Evolutionary conservation across 805 yeast species (phyloP), one percentile per base, ranked within the genome.

Genomic region (Saccharomycopsis amapae): DNA sequence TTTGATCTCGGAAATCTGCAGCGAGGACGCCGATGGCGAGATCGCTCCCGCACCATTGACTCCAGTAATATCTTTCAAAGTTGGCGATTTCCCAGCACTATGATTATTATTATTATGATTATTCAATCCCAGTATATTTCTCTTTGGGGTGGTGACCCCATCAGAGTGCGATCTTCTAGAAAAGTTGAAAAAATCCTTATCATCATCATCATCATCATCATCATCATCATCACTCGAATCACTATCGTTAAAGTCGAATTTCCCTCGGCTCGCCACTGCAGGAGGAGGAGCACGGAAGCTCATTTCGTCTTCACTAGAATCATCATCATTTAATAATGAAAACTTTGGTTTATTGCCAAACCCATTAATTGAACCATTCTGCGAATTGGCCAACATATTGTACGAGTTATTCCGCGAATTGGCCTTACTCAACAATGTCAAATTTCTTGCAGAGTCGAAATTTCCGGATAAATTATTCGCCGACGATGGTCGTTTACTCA

Each of bases 111-210:
- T n/a, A n/a, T n/a, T n/a, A n/a, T n/a, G n/a, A n/a, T n/a, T n/a
- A n/a, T n/a, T n/a, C n/a, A n/a, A n/a, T n/a, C n/a, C n/a, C n/a
- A n/a, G n/a, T n/a, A n/a, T n/a, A n/a, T n/a, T n/a, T n/a, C n/a
- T n/a, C n/a, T n/a, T n/a, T n/a, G n/a, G n/a, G n/a, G 10, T 15
- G 20, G 12, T 10, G 12, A 12, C 37, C 10, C 20, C 37, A 37
- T 15, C 17, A 2, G 9, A n/a, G 13, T 10, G 35, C 19, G n/a
- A 23, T 33, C 28, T 20, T 15, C 22, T 40, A 10, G 37, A 32
- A 37, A 48, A 44, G 19, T 18, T 40, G 35, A 48, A 48, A 30
- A 40, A 36, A 44, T 48, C 48, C 10, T 45, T 44, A 22, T 47
- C 51, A 25, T 44, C 47, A 30, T 39, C 42, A 12, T 39, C 45